phyloP scores from a whole-genome alignment of 768 basidiomycete genomes.

The Naganishia onofrii region DNA sequence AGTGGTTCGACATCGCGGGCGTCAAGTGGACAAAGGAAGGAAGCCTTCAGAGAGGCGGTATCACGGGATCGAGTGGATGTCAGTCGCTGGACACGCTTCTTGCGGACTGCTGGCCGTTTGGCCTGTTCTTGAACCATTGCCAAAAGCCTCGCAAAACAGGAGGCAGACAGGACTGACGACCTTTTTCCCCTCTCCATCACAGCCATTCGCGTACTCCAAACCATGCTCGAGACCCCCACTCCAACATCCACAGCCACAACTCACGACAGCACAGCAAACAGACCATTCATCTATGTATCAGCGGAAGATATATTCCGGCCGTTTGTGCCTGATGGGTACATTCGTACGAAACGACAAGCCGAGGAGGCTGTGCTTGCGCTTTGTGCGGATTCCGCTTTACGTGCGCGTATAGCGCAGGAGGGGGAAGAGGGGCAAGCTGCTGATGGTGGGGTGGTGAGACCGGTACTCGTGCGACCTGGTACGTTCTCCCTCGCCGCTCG shows the following conservation, averaged over 20 bases:
- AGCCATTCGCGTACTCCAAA: conserved; percentile 69
- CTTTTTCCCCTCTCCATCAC: not conserved
- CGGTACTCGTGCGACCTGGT: conserved; percentile 88
- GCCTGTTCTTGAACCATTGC: not conserved
- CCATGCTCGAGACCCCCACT: conserved; percentile 56
- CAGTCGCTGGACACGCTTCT: no score
- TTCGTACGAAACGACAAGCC: conserved; percentile 89
- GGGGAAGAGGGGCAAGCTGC: conserved; percentile 15
- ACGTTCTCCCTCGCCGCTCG: conserved; percentile 43
- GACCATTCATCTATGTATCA: conserved; percentile 81
- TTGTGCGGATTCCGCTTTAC: conserved; percentile 12
- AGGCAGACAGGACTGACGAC: no score
- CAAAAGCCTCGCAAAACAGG: not conserved
- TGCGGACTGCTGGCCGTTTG: no score
- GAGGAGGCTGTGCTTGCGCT: conserved; percentile 63
- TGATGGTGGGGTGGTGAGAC: conserved; percentile 58
- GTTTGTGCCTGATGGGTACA: conserved; percentile 77
- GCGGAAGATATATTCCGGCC: conserved; percentile 92
- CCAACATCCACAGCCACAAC: conserved; percentile 7
- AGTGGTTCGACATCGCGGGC: no score
- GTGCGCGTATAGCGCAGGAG: not conserved
- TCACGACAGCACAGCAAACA: not conserved
- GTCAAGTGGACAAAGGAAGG: no score
- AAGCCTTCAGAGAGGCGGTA: no score
- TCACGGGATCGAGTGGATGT: no score